A percentile compares a stretch with the other conserved stretches of the same genome.
These are phyloP conservation scores for Eucommia ulmoides DNA, from an alignment of 257 asterid species.

Conservation along the genomic window DNA sequence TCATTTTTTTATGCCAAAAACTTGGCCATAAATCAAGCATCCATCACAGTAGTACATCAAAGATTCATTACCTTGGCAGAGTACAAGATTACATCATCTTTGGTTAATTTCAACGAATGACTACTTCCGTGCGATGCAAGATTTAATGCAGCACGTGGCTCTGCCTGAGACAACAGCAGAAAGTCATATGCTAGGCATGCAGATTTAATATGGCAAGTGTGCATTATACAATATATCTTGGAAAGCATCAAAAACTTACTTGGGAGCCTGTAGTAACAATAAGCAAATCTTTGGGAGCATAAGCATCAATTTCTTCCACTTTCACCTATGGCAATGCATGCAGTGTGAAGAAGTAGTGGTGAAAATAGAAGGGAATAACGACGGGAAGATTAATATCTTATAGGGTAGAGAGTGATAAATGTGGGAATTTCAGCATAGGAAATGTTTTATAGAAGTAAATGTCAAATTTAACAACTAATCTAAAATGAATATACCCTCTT, in stretches of 20 bases:
- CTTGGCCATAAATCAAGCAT: background rate
- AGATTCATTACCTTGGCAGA: slow-evolving; percentile 84
- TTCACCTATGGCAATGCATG: too few species aligned
- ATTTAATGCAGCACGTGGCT: slow-evolving; percentile 98
- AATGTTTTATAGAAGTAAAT: background rate
- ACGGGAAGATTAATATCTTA: too few species aligned
- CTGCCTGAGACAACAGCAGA: slow-evolving; percentile 63
- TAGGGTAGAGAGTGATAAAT: too few species aligned
- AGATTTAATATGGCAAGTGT: background rate
- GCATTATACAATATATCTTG: slow-evolving; percentile 3
- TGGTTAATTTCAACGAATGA: slow-evolving; percentile 79
- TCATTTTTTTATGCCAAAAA: background rate
- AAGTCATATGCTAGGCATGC: slow-evolving; percentile 13
- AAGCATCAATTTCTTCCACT: slow-evolving; percentile 93
- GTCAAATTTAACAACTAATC: background rate
- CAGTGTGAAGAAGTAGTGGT: too few species aligned
- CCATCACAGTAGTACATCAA: background rate
- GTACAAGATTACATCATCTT: slow-evolving; percentile 81
- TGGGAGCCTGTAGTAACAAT: slow-evolving; percentile 99
- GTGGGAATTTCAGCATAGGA: background rate
- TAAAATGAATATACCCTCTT: background rate
- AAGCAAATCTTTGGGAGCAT: slow-evolving; percentile 91
- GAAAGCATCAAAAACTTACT: slow-evolving; percentile 34
- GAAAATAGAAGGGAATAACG: too few species aligned
- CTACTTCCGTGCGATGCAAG: slow-evolving; percentile 97